Evolutionary conservation across 345 rosid species (phyloP), one percentile per base, ranked within the genome.

Genomic region (Nephelium lappaceum): DNA sequence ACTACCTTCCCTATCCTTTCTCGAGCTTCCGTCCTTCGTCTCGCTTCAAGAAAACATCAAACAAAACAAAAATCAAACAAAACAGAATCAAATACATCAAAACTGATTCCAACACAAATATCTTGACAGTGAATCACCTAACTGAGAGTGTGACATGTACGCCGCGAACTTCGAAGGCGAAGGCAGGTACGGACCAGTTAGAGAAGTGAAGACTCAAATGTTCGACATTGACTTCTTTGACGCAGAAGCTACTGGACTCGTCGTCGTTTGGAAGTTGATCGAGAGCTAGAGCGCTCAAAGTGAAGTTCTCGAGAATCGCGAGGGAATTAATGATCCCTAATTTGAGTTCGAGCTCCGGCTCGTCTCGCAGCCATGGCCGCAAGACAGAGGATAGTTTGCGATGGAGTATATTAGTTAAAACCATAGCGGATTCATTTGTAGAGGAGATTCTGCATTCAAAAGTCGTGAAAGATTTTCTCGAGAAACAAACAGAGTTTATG

Each of bases 121-220:
- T 78, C 49, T 70, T 57, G 49, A 36, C 27, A 16, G 72, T 19
- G 60, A 47, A 67, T 78, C 82, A 92, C 94, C 97, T 83, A 11
- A 85, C 76, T 6, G 86, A 83, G 27, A 92, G 82, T 73, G 77
- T 81, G 75, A 84, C 86, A 72, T 79, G 79, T 66, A 92, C 85
- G 72, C 97, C 95, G 63, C 86, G 88, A 82, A 87, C 87, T 77
- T 91, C 91, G 60, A 92, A 72, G 21, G 81, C 25, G 80, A 91
- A 76, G 12, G 98, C 93, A 57, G 88, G 83, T 67, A 75, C 83
- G 9, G 95, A 91, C 98, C 99, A 95, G 45, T 81, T 83, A 69
- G 98, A 86, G 84, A 92, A 90, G 25, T 84, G 88, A 62, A 93
- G 8, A 14, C 27, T 81, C 72, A 95, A 27, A 67, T 88, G 76